Percentiles rank a stretch among this genome's conserved stretches.
phyloP scores from a whole-genome alignment of 768 basidiomycete species.

The Pholiota conissans region DNA sequence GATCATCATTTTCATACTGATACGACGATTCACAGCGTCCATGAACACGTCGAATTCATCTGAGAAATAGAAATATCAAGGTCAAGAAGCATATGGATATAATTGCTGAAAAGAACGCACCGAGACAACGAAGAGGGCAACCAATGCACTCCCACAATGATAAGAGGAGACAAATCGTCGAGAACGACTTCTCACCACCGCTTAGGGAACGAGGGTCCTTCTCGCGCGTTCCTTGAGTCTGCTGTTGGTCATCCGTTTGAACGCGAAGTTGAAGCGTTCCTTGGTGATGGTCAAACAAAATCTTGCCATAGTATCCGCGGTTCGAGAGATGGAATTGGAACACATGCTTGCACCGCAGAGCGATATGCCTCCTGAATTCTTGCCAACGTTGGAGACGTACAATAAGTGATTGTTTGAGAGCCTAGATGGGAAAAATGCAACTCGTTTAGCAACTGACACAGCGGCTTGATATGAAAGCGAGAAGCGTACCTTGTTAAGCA shows the following conservation, averaged over 20 bases:
- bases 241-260: conserved; percentile 78
- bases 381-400: conserved; percentile 77
- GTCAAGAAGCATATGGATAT: not conserved
- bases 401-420: conserved; percentile 63
- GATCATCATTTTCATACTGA: conserved; percentile 96
- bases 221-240: conserved; percentile 61
- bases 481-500: conserved; percentile 64
- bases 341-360: conserved; percentile 80
- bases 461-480: not conserved
- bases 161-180: conserved; percentile 91
- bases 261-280: conserved; percentile 68
- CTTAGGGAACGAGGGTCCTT: conserved; percentile 87
- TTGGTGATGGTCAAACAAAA: conserved; percentile 77
- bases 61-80: conserved; percentile 18
- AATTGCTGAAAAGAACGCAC: conserved; percentile 42
- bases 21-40: conserved; percentile 89
- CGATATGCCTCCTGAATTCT: conserved; percentile 85
- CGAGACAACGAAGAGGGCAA: conserved; percentile 90
- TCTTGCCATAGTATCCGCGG: conserved; percentile 88
- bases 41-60: conserved; percentile 99
- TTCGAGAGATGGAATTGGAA: conserved; percentile 82
- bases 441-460: not conserved
- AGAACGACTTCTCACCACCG: conserved; percentile 96
- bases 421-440: conserved; percentile 42
- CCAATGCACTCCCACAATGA: conserved; percentile 96